Evolutionary conservation across 2,329 filamentous ascomycete genomes (phyloP), one percentile per base, ranked within the genome.

Genomic region (Penicillium concentricum): DNA sequence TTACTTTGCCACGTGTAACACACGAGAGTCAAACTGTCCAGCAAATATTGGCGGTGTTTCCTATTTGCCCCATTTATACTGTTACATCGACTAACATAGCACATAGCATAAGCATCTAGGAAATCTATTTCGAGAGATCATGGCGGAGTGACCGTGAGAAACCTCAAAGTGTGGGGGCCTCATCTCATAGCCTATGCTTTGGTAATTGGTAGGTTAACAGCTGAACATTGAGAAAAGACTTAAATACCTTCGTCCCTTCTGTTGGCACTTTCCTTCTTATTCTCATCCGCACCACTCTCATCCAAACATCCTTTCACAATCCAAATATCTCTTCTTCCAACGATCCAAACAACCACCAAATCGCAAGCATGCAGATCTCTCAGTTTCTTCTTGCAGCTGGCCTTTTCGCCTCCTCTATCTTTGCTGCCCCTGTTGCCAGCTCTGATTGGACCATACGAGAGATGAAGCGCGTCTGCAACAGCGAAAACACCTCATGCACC

Each of bases 341-440:
- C 12, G 13, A 35, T 1, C 13, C 3, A 1, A n/a, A 8, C 10
- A 22, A 28, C 12, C 16, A 38, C n/a, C 24, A 49, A 49, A 20
- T 26, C 4, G 5, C 35, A 49, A 49, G 5, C 12, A 49, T 49
- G 47, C 47, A 49, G 24, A 10, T 39, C 35, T 30, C 34, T 16
- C 34, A 49, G 34, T 8, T 49, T 30, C 47, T 49, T 30, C 35
- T 49, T 12, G 35, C 47, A 39, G 20, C 47, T 20, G 51, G 51
- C 42, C 32, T 53, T 12, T 46, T 53, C 2, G 32, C 39, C 51
- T 16, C 51, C 42, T 37, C 41, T 18, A 22, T 45, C 32, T 68
- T 56, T 72, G 62, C 48, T 39, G 47, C 34, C 24, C 47, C 47
- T 22, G 2, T 39, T 5, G 16, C 35, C 35, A 49, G 16, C 24